Conservation (phyloP, 257 asterid species). For the Datura wrightii region DNA sequence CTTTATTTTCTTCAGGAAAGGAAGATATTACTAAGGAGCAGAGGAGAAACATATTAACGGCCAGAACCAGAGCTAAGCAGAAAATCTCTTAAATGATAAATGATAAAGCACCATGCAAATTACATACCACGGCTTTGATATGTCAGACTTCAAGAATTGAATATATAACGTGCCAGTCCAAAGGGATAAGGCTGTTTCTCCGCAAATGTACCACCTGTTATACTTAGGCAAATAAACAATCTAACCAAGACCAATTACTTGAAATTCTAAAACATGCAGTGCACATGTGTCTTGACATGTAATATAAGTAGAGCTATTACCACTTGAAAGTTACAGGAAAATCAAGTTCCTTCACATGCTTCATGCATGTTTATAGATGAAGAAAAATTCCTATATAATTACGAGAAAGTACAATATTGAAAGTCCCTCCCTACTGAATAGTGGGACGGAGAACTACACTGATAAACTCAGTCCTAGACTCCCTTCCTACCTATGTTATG, state of each 20-base stretch:
- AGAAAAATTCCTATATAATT: neutral
- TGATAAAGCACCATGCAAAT: conserved; percentile 15
- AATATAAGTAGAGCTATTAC: neutral
- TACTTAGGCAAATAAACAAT: conserved; percentile 19
- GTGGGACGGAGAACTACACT: neutral
- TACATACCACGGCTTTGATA: conserved; percentile 82
- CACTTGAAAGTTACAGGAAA: neutral
- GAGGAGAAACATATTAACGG: conserved; percentile 3
- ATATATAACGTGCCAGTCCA: conserved; percentile 89
- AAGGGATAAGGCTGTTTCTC: conserved; percentile 80
- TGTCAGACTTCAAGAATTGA: conserved; percentile 67
- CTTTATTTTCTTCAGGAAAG: conserved; percentile 18
- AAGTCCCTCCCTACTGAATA: neutral
- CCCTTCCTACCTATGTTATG: too few species aligned
- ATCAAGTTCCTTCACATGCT: neutral
- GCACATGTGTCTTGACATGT: neutral
- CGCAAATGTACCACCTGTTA: conserved; percentile 92
- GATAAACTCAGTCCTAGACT: too few species aligned
- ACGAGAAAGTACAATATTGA: neutral
- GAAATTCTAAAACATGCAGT: neutral
- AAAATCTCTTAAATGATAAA: neutral
- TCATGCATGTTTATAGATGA: neutral
- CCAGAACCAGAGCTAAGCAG: conserved; percentile 17
- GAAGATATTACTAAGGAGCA: neutral
- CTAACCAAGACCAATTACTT: neutral